phyloP scores from a whole-genome alignment of 2,329 filamentous ascomycete genomes.

The Fusarium sp. region DNA sequence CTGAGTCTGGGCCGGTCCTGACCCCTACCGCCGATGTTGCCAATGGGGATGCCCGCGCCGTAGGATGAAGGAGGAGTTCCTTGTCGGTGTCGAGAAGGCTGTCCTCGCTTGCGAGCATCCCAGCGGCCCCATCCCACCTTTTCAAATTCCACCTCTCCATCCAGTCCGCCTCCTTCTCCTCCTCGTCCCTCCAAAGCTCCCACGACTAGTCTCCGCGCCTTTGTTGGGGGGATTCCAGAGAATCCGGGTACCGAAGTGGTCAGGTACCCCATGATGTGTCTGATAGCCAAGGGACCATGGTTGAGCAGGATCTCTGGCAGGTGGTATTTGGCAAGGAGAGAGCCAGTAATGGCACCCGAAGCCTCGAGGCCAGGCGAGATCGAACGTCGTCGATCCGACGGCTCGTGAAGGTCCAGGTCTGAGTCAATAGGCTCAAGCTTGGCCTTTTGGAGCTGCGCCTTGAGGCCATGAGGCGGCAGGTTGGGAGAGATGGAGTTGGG shows the following conservation, averaged over 20 bases:
- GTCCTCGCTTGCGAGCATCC: slow-evolving; percentile 82
- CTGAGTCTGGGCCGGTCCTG: slow-evolving; percentile 59
- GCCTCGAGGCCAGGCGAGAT: slow-evolving; percentile 70
- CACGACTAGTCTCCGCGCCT: slow-evolving; percentile 92
- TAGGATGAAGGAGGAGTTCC: slow-evolving; percentile 54
- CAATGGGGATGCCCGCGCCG: slow-evolving; percentile 66
- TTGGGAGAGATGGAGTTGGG: slow-evolving; percentile 94
- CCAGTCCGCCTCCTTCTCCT: slow-evolving; percentile 67
- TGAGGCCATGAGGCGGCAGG: slow-evolving; percentile 82
- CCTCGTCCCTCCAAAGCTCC: slow-evolving; percentile 85
- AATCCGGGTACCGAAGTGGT: slow-evolving; percentile 94
- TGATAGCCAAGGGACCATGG: slow-evolving; percentile 91
- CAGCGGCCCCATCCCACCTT: slow-evolving; percentile 98
- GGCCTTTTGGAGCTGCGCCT: slow-evolving; percentile 70
- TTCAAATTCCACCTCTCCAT: slow-evolving; percentile 83
- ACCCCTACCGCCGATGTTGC: slow-evolving; percentile 54
- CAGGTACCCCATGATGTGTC: slow-evolving; percentile 93
- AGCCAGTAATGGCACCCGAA: slow-evolving; percentile 82
- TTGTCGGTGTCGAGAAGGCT: slow-evolving; percentile 60
- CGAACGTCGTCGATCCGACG: slow-evolving; percentile 46
- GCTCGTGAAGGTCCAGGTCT: slow-evolving; percentile 85
- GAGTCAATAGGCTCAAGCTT: slow-evolving; percentile 77
- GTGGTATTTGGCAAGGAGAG: slow-evolving; percentile 87
- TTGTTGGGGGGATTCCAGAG: slow-evolving; percentile 85
- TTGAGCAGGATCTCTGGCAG: slow-evolving; percentile 89